Percentiles rank a stretch among this genome's conserved stretches.
These are phyloP conservation scores for Arabidopsis arenosa DNA, from an alignment of 345 rosid genomes.

Conservation along the genomic window DNA sequence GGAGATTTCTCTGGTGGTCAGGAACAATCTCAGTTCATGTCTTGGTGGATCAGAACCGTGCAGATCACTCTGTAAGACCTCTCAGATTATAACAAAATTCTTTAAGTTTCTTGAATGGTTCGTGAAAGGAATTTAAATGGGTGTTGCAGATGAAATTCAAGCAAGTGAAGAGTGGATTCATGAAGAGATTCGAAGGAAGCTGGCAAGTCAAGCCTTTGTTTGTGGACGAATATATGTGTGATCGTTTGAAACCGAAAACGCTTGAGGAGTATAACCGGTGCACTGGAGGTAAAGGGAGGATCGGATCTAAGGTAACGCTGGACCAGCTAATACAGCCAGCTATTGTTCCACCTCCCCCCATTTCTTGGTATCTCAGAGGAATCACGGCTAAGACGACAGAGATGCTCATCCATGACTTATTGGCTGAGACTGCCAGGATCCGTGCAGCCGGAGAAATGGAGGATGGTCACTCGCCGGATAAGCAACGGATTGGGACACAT, in stretches of 20 bases:
- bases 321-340: constrained; percentile 90
- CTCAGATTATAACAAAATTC: background rate
- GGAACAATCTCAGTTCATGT: constrained; percentile 88
- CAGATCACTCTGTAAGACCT: constrained; percentile 68
- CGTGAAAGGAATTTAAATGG: background rate
- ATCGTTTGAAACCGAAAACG: constrained; percentile 72
- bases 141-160: constrained; percentile 82
- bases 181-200: constrained; percentile 90
- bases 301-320: constrained; percentile 73
- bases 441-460: constrained; percentile 36
- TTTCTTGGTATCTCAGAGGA: constrained; percentile 95
- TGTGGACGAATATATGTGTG: constrained; percentile 71
- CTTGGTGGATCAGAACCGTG: constrained; percentile 80
- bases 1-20: constrained; percentile 98
- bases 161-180: constrained; percentile 84
- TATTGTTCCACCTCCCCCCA: constrained; percentile 80
- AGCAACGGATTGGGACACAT: constrained; percentile 27
- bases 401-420: constrained; percentile 75
- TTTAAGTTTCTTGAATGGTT: background rate
- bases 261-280: constrained; percentile 69
- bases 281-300: constrained; percentile 77
- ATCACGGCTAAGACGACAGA: constrained; percentile 83
- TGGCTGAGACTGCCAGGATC: constrained; percentile 75
- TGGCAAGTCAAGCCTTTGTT: constrained; percentile 84
- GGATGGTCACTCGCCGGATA: constrained; percentile 30